Evolutionary conservation across 2,329 filamentous ascomycete genomes (phyloP).

Genomic region (Hawksworthiomyces lignivorus): DNA sequence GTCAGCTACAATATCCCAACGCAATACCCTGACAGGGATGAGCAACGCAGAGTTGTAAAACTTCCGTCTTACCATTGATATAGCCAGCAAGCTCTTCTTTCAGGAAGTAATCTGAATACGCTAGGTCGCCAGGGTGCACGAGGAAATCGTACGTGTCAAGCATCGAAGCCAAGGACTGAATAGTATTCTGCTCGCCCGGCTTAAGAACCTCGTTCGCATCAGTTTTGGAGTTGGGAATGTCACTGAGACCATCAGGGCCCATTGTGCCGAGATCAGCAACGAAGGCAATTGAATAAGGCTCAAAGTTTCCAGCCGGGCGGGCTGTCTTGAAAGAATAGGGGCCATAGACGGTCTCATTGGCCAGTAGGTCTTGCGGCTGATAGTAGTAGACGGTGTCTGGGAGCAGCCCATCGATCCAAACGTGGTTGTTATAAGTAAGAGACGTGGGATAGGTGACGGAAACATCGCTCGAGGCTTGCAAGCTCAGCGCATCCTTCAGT

Average conservation of each 20-base stretch:
- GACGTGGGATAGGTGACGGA: conserved; percentile 25
- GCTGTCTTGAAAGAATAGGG: conserved; percentile 24
- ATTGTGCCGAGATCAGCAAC: conserved; percentile 36
- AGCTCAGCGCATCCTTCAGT: conserved; percentile 16
- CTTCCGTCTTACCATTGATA: not conserved
- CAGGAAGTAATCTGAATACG: conserved; percentile 38
- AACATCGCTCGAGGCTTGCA: conserved; percentile 18
- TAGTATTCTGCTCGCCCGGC: conserved; percentile 12
- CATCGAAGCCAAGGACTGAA: conserved; percentile 6
- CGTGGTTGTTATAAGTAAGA: conserved; percentile 33
- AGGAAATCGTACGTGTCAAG: conserved; percentile 12
- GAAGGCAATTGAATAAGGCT: conserved; percentile 37
- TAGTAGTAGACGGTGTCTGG: conserved; percentile 42
- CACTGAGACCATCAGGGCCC: conserved; percentile 11
- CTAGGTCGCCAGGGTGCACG: conserved; percentile 45
- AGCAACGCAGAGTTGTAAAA: not conserved
- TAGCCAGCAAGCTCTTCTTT: conserved; percentile 33
- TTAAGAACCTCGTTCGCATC: conserved; percentile 6
- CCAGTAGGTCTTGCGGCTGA: conserved; percentile 37
- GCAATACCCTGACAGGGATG: no score
- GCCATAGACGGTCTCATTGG: conserved; percentile 35
- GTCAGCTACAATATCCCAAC: no score
- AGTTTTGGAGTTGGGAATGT: conserved; percentile 5
- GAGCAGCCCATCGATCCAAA: conserved; percentile 32
- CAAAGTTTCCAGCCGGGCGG: conserved; percentile 31